Conservation (phyloP, 2,329 filamentous ascomycete genomes). For the Domatiomyces globalis region DNA sequence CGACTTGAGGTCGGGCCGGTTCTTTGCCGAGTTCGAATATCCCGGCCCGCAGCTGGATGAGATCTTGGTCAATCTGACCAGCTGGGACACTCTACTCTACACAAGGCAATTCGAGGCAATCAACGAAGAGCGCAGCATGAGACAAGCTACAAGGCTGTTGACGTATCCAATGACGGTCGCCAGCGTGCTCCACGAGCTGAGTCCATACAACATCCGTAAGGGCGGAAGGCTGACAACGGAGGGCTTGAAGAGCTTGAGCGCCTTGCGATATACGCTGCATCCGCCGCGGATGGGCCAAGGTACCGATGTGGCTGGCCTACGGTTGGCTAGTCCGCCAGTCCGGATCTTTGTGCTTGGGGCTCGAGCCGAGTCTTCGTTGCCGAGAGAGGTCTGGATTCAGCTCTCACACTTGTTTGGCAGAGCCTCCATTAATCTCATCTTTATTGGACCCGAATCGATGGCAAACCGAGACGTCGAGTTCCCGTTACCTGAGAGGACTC, state of each 20-base stretch:
- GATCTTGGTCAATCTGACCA: slow-evolving; percentile 89
- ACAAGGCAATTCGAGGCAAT: slow-evolving; percentile 82
- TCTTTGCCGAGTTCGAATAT: slow-evolving; percentile 89
- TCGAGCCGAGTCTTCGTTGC: slow-evolving; percentile 91
- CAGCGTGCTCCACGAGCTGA: slow-evolving; percentile 84
- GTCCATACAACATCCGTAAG: slow-evolving; percentile 69
- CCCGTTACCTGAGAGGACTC: slow-evolving; percentile 71
- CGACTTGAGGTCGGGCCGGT: slow-evolving; percentile 74
- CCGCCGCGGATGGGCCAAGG: slow-evolving; percentile 68
- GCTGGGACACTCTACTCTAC: slow-evolving; percentile 87
- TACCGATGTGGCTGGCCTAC: slow-evolving; percentile 59
- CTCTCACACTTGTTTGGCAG: slow-evolving; percentile 90
- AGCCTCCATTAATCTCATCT: slow-evolving; percentile 76
- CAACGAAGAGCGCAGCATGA: slow-evolving; percentile 77
- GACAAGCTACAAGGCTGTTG: slow-evolving; percentile 80
- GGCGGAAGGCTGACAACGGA: slow-evolving; percentile 68
- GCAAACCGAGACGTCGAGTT: slow-evolving; percentile 84
- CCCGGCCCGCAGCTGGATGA: slow-evolving; percentile 83
- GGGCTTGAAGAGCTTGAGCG: slow-evolving; percentile 84
- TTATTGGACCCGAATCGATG: slow-evolving; percentile 95
- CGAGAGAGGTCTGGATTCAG: slow-evolving; percentile 86
- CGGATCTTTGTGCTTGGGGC: slow-evolving; percentile 88
- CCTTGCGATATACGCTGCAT: slow-evolving; percentile 84
- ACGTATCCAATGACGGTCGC: slow-evolving; percentile 89
- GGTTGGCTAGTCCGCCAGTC: slow-evolving; percentile 72